Conservation (phyloP, 2,329 filamentous ascomycete genomes). For the Pseudogymnoascus sp. region DNA sequence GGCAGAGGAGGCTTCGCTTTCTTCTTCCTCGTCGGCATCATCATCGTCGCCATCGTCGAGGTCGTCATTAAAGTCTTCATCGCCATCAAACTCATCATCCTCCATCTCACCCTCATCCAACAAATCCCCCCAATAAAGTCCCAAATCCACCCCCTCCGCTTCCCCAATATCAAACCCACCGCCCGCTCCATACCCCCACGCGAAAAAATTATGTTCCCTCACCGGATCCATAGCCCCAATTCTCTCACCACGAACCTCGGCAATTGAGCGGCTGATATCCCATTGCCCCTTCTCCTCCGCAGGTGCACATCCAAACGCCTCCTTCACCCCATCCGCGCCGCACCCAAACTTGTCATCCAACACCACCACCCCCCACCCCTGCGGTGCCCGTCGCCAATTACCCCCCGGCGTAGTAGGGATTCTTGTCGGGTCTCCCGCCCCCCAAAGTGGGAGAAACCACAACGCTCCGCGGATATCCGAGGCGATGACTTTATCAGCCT, state of each 20-base stretch:
- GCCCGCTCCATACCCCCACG: background rate
- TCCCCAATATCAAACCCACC: background rate
- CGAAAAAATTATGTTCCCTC: background rate
- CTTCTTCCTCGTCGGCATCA: background rate
- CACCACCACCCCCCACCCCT: slow-evolving; percentile 23
- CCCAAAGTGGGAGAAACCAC: slow-evolving; percentile 13
- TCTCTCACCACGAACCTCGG: background rate
- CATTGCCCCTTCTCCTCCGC: background rate
- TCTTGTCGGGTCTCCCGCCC: background rate
- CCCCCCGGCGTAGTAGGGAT: background rate
- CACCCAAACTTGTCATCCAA: slow-evolving; percentile 10
- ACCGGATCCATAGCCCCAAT: background rate
- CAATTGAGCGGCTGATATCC: background rate
- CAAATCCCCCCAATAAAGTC: background rate
- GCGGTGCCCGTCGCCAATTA: slow-evolving; percentile 1
- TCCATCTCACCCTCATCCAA: background rate
- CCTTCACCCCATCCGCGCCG: background rate
- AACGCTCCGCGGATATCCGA: slow-evolving; percentile 21
- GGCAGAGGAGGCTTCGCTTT: background rate
- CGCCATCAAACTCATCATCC: background rate
- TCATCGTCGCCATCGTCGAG: background rate
- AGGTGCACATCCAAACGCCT: background rate
- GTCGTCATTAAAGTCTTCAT: background rate
- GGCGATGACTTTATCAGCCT: slow-evolving; percentile 20
- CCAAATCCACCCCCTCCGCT: background rate